Evolutionary conservation across 1,284 basidiomycete species (phyloP).

Genomic region (Ceratobasidium sp.): DNA sequence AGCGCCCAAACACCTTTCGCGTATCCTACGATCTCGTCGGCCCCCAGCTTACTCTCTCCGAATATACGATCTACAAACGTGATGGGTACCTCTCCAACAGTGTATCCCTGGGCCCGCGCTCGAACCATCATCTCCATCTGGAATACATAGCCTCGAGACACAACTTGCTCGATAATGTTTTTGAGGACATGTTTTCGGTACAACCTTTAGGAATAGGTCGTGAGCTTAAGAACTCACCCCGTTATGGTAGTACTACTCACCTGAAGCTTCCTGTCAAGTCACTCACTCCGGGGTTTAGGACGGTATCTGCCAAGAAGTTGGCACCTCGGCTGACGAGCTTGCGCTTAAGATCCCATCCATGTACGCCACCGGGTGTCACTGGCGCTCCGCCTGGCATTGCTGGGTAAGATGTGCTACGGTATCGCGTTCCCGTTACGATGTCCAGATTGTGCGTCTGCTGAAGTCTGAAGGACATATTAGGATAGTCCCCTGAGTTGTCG

Average conservation of each 20-base stretch:
- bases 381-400: constrained; percentile 59
- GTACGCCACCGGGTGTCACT: constrained; percentile 79
- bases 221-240: not conserved
- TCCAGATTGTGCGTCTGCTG: constrained; percentile 86
- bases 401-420: constrained; percentile 71
- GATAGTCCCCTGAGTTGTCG: not conserved
- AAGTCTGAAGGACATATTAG: constrained; percentile 62
- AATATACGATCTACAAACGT: constrained; percentile 94
- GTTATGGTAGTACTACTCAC: constrained; percentile 60
- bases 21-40: constrained; percentile 90
- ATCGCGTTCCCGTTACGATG: constrained; percentile 94
- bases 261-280: constrained; percentile 91
- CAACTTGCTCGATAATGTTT: constrained; percentile 85
- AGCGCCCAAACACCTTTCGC: constrained; percentile 87
- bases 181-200: constrained; percentile 83
- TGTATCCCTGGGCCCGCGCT: constrained; percentile 84
- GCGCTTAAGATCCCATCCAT: constrained; percentile 90
- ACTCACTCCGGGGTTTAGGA: constrained; percentile 85
- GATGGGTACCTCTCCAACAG: constrained; percentile 90
- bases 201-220: constrained; percentile 63
- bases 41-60: constrained; percentile 91
- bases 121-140: constrained; percentile 98
- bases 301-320: constrained; percentile 87
- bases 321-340: constrained; percentile 89
- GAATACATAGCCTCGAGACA: constrained; percentile 93